Evolutionary conservation across 805 yeast genomes (phyloP), one percentile per base, ranked within the genome.

Genomic region (Yarrowia sp.): DNA sequence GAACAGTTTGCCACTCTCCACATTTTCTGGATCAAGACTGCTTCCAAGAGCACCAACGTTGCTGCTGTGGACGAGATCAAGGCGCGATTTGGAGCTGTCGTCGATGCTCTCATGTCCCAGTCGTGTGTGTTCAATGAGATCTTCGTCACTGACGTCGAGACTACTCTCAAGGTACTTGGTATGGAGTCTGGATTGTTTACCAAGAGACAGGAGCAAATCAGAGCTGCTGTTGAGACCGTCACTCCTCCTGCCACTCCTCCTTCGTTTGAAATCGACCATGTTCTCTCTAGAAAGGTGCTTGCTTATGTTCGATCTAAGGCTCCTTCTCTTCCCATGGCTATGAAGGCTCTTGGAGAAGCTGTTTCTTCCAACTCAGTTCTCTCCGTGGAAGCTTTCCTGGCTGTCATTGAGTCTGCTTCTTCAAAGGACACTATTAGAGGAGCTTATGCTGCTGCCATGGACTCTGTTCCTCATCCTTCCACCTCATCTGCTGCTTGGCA

Each of bases 381-480:
- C 13, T 55, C 61, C 8, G 22, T 13, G 1, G 61, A 55, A 31
- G 61, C 61, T 8, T 55, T 31, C 14, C n/a, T 55, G 13, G n/a
- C 61, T 3, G 47, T 55, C 61, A 55, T 55, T 28, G 61, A 55
- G 38, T 45, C 39, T 5, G 45, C 38, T 15, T 18, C 45, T 8
- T 55, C 61, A 28, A 55, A 55, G 38, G 61, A 55, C n/a, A 41
- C 61, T 5, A 11, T 55, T 22, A 38, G 61, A 7, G 47, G 61
- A 1, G 61, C 39, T 1, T 58, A 58, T 9, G 11, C 64, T 8
- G 51, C 42, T 4, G 43, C 51, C 41, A 58, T 68, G 44, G 62
- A 65, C 43, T 33, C 58, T 10, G 38, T 69, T 9, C 71, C 72
- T 32, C 68, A 60, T 48, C 72, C 72, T 31, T 55, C 65, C 6